Evolutionary conservation across 495 filamentous ascomycete species (phyloP).

Genomic region (Annulohypoxylon stygium): DNA sequence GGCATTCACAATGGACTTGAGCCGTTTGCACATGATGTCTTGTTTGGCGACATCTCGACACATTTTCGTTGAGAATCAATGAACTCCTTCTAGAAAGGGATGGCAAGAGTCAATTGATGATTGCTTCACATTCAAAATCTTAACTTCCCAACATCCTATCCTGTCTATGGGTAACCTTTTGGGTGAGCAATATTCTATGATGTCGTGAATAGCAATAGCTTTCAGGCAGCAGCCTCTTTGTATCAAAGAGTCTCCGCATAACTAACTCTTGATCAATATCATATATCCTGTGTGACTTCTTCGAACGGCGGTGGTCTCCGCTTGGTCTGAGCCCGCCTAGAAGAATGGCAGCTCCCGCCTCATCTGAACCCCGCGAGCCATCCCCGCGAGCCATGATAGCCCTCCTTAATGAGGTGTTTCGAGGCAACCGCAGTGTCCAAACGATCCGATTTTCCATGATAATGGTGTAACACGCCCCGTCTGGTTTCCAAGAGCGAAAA

Average conservation of each 20-base stretch:
- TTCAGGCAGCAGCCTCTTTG: too few species aligned
- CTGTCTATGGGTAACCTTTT: background rate
- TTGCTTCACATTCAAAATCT: conserved; percentile 1
- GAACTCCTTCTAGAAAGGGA: background rate
- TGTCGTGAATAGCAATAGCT: background rate
- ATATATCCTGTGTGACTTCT: background rate
- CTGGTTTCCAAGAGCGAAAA: background rate
- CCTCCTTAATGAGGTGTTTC: background rate
- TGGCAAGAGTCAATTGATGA: background rate
- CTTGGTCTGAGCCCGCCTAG: background rate
- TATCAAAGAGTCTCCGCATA: background rate
- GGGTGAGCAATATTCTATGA: background rate
- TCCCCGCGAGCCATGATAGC: background rate
- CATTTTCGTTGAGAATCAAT: background rate
- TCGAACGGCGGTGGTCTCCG: background rate
- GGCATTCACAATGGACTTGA: background rate
- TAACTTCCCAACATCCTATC: background rate
- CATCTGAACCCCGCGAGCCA: background rate
- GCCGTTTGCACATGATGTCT: background rate
- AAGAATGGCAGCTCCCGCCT: background rate
- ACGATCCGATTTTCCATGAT: background rate
- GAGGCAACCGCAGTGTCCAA: background rate
- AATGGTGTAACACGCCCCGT: background rate
- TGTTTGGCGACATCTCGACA: background rate
- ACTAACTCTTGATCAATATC: background rate